Evolutionary conservation across 2,329 filamentous ascomycete species (phyloP).

Genomic region (Claviceps sorghi): DNA sequence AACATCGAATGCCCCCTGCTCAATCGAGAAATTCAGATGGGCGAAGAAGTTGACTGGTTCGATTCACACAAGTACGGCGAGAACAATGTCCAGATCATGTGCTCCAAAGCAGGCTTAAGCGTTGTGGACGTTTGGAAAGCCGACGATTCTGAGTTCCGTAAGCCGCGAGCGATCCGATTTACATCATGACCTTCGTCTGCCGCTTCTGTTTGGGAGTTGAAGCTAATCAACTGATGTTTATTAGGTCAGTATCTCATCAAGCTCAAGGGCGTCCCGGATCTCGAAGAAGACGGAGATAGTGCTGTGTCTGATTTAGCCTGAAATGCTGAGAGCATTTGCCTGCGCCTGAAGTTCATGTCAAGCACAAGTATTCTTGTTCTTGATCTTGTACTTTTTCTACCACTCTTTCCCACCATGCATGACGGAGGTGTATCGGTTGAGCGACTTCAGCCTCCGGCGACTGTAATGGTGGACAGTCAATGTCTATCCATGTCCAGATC

Average conservation of each 20-base stretch:
- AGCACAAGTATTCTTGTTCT: constrained; percentile 22
- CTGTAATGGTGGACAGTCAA: constrained; percentile 11
- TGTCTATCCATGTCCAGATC: constrained; percentile 22
- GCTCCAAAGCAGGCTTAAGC: constrained; percentile 22
- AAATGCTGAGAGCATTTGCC: neutral
- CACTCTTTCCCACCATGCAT: constrained; percentile 27
- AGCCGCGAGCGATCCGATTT: constrained; percentile 9
- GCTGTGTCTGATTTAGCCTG: constrained; percentile 18
- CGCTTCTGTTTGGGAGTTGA: constrained; percentile 1
- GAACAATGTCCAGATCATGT: constrained; percentile 23
- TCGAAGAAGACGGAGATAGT: constrained; percentile 23
- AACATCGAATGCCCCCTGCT: constrained; percentile 16
- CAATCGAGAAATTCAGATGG: constrained; percentile 14
- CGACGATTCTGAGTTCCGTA: constrained; percentile 24
- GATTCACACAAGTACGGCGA: constrained; percentile 28
- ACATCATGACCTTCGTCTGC: neutral
- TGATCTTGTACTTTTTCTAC: constrained; percentile 17
- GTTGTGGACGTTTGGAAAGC: constrained; percentile 23
- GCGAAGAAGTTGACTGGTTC: constrained; percentile 27
- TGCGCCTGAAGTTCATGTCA: constrained; percentile 16
- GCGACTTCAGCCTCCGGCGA: constrained; percentile 8
- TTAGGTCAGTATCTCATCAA: constrained; percentile 25
- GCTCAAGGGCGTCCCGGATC: constrained; percentile 15
- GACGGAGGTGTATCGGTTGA: constrained; percentile 15
- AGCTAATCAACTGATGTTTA: constrained; percentile 11